Evolutionary conservation across 2,329 filamentous ascomycete genomes (phyloP).

Genomic region (Colletotrichum phormii): DNA sequence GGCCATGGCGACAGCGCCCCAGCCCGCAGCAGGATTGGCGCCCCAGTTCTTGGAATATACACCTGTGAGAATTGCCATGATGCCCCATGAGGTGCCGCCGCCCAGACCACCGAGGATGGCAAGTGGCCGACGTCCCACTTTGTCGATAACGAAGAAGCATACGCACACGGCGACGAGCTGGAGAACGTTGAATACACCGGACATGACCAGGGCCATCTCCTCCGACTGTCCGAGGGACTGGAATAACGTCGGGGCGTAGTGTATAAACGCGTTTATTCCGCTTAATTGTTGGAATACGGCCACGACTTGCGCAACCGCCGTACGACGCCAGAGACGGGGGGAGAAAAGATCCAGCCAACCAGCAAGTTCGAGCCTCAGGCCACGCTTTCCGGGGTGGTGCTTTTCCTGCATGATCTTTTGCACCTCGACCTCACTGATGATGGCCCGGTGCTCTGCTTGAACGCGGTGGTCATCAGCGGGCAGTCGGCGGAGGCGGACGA

Average conservation of each 20-base stretch:
- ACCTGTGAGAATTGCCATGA: conserved; percentile 22
- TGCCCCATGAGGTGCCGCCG: conserved; percentile 37
- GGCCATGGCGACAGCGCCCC: conserved; percentile 15
- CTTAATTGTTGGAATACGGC: conserved; percentile 41
- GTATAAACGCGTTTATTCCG: conserved; percentile 42
- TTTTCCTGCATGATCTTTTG: conserved; percentile 53
- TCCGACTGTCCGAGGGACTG: conserved; percentile 42
- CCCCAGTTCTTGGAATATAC: no score
- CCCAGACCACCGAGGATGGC: conserved; percentile 45
- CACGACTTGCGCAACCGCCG: conserved; percentile 49
- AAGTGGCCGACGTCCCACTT: conserved; percentile 49
- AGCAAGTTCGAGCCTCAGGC: conserved; percentile 55
- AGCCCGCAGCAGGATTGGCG: no score
- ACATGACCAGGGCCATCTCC: conserved; percentile 46
- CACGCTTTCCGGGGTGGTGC: conserved; percentile 48
- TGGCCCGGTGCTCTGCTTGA: conserved; percentile 60
- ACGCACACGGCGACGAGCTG: conserved; percentile 46
- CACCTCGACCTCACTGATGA: conserved; percentile 60
- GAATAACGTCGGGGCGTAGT: conserved; percentile 45
- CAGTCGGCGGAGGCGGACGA: conserved; percentile 54
- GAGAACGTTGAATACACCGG: conserved; percentile 49
- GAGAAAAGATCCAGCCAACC: conserved; percentile 61
- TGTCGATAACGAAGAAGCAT: conserved; percentile 53
- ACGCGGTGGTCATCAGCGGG: conserved; percentile 56
- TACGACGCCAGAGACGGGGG: conserved; percentile 55